Base-by-base conservation (phyloP, 192 early-diverging fungal species). In the Mortierella hygrophila region DNA sequence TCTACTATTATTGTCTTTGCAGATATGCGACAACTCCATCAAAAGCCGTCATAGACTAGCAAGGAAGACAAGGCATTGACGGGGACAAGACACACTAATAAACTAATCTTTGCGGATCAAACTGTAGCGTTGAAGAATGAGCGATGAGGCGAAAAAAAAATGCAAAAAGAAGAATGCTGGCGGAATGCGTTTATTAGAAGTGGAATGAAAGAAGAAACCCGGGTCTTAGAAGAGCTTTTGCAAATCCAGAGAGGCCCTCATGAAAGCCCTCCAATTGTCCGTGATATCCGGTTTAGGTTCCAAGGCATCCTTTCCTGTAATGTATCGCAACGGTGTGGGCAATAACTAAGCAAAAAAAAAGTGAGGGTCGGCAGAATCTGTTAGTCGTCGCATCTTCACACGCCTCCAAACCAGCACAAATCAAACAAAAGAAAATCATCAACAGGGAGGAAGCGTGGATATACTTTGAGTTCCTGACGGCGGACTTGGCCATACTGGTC, bases 401-500 rank as follows among this genome's bases (percentile, higher is more conserved):
- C 49, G 18, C 49, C 49, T 52, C 20, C 49, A 52, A 52, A 20
- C 49, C 10, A 46, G 11, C 11, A 15, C 13, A 70, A 57, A 60
- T 72, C 15, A 5, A 79, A 46, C 42, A 46, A 29, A 41, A 6
- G n/a, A 26, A 8, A 16, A 55, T 42, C 21, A 20, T 16, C 13
- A 42, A 26, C 18, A 18, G 1, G 5, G 5, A 52, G 13, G 23
- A 63, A 46, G 29, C 1, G 6, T 4, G 40, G n/a, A 29, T 42
- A 1, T 85, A 85, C 83, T 78, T 86, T 86, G 15, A 86, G 79
- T 38, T 86, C 78, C 18, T 80, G 84, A 32, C 68, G 80, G 0
- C 79, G 78, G 35, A 74, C 47, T 18, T 55, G 44, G 37, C 79
- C 79, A 29, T 78, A 73, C 29, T 86, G 84, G 63, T 80, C 76